Percentiles rank a stretch among this genome's conserved stretches.
Evolutionary conservation across 2,329 filamentous ascomycete species (phyloP).

Genomic region (Cladosporium austrohemisphaericum): DNA sequence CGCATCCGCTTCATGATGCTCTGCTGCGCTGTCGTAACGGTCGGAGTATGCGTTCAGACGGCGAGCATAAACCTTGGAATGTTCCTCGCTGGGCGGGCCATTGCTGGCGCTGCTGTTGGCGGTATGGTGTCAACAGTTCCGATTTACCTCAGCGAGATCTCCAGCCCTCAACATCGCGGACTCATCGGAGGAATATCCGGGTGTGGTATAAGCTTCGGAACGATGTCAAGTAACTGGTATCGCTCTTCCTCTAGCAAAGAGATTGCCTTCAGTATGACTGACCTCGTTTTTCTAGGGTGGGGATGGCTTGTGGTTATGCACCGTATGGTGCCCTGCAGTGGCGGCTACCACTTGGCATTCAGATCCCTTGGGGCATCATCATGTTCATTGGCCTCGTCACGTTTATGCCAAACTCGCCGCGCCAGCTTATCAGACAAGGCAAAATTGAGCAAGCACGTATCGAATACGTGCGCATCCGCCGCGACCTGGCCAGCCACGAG

Average conservation of each 20-base stretch:
- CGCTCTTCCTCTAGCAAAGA: too few species aligned
- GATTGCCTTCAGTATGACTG: too few species aligned
- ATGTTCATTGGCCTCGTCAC: conserved; percentile 67
- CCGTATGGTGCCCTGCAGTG: conserved; percentile 64
- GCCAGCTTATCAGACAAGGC: conserved; percentile 79
- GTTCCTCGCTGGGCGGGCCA: conserved; percentile 68
- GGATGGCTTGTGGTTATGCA: conserved; percentile 63
- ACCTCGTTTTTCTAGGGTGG: too few species aligned
- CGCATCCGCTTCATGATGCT: conserved; percentile 68
- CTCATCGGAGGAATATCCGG: conserved; percentile 79
- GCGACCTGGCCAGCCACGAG: conserved; percentile 67
- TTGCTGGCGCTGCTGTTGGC: conserved; percentile 74
- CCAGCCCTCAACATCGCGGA: conserved; percentile 57
- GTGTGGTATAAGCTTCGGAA: conserved; percentile 75
- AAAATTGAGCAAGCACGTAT: conserved; percentile 61
- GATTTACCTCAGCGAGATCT: conserved; percentile 82
- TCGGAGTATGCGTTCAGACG: conserved; percentile 63
- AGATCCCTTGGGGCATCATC: conserved; percentile 77
- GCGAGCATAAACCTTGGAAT: conserved; percentile 52
- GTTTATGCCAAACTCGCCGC: conserved; percentile 77
- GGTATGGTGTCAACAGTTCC: conserved; percentile 78
- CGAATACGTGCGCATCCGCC: conserved; percentile 65
- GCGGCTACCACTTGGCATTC: conserved; percentile 75
- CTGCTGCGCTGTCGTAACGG: conserved; percentile 66
- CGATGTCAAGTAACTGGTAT: conserved; percentile 60